phyloP scores from a whole-genome alignment of 1,284 basidiomycete species.

The Rhodotorula sp. region DNA sequence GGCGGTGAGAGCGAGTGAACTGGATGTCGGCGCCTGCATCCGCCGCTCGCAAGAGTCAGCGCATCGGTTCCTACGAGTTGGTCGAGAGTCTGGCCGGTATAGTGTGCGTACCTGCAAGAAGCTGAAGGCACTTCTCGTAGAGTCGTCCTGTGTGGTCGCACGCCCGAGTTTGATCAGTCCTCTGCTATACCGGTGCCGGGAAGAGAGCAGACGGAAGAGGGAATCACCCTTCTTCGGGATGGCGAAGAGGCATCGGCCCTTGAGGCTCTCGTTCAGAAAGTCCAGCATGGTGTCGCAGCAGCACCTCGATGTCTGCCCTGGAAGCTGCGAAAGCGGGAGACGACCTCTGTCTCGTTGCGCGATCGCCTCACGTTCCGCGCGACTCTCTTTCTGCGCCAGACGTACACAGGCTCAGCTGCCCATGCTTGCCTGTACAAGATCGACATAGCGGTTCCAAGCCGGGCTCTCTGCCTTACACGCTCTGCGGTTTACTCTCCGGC shows the following conservation, averaged over 20 bases:
- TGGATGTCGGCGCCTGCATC: constrained; percentile 86
- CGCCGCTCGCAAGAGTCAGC: neutral
- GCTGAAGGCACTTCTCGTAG: constrained; percentile 84
- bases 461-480: no score
- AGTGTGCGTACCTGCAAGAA: constrained; percentile 66
- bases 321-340: neutral
- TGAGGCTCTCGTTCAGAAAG: constrained; percentile 57
- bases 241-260: constrained; percentile 81
- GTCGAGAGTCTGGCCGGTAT: neutral
- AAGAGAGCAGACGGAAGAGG: neutral
- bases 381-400: neutral
- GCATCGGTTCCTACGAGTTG: neutral
- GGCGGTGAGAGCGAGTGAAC: constrained; percentile 80
- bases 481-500: no score
- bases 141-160: constrained; percentile 63
- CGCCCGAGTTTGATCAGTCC: neutral
- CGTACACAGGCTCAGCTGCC: neutral
- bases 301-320: neutral
- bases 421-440: no score
- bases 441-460: no score
- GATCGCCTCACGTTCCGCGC: neutral
- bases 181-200: no score
- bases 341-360: neutral
- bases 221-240: constrained; percentile 91
- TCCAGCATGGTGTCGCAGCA: constrained; percentile 36